A percentile compares a stretch with the other conserved stretches of the same genome.
Evolutionary conservation across 2,329 filamentous ascomycete genomes (phyloP).

Genomic region (Ophioceras dolichostomum): DNA sequence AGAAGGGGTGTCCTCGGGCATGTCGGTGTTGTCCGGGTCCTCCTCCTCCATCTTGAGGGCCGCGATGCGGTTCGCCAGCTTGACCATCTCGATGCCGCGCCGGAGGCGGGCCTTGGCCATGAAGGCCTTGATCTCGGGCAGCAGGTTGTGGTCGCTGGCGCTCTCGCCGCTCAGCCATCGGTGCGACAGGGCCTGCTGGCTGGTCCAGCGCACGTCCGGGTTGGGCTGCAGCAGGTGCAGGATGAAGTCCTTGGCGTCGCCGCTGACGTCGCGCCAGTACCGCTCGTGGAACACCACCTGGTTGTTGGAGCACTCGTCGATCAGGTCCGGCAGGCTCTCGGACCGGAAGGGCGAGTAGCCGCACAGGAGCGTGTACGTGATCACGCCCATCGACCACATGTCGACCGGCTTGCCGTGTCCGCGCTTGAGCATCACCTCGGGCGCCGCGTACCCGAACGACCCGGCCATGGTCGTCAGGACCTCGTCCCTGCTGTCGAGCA

Average conservation of each 20-base stretch:
- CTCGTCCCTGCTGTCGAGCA: slow-evolving; percentile 81
- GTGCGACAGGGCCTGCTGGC: slow-evolving; percentile 68
- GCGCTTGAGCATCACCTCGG: slow-evolving; percentile 95
- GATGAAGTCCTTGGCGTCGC: slow-evolving; percentile 94
- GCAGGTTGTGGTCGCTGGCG: slow-evolving; percentile 89
- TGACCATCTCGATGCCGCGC: slow-evolving; percentile 91
- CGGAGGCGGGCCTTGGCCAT: slow-evolving; percentile 83
- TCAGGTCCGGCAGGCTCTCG: slow-evolving; percentile 83
- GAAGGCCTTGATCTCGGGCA: slow-evolving; percentile 93
- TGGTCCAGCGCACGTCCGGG: slow-evolving; percentile 64
- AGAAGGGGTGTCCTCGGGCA: slow-evolving; percentile 49
- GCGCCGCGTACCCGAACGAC: slow-evolving; percentile 94
- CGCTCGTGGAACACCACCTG: slow-evolving; percentile 90
- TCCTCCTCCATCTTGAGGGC: slow-evolving; percentile 89
- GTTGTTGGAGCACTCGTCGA: slow-evolving; percentile 80
- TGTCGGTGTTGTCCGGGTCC: slow-evolving; percentile 61
- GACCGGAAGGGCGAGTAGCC: slow-evolving; percentile 97
- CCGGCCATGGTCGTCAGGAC: slow-evolving; percentile 97
- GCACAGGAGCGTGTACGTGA: slow-evolving; percentile 95
- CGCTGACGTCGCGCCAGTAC: slow-evolving; percentile 96
- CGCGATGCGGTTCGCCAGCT: slow-evolving; percentile 90
- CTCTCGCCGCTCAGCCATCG: slow-evolving; percentile 84
- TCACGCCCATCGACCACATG: slow-evolving; percentile 98
- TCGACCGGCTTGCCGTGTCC: slow-evolving; percentile 97
- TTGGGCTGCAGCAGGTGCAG: slow-evolving; percentile 65